A percentile compares a stretch with the other conserved stretches of the same genome.
Evolutionary conservation across 495 filamentous ascomycete genomes (phyloP).

Genomic region (Endocarpon pusillum): DNA sequence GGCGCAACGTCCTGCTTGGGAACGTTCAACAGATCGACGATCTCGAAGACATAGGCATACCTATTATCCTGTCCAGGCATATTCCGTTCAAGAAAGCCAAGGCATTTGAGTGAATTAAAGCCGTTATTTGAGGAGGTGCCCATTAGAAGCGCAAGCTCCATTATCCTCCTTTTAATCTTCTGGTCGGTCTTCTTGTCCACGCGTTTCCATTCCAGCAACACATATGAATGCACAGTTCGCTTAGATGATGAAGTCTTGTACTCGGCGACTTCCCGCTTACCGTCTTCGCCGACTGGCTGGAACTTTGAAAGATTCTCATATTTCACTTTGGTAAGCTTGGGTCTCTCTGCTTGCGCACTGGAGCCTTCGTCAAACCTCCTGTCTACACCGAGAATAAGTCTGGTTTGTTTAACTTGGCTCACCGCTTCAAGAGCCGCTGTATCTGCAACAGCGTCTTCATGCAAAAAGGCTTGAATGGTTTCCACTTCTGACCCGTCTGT

Average conservation of each 20-base stretch:
- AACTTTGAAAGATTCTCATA: neutral
- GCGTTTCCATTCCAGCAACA: conserved; percentile 13
- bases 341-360: neutral
- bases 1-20: neutral
- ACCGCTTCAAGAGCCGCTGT: neutral
- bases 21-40: neutral
- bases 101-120: neutral
- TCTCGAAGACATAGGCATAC: neutral
- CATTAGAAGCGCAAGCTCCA: neutral
- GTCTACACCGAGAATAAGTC: neutral
- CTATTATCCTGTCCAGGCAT: neutral
- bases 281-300: neutral
- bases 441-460: too few species aligned
- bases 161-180: neutral
- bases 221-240: too few species aligned
- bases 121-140: neutral
- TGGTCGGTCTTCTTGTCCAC: conserved; percentile 1
- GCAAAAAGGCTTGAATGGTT: too few species aligned
- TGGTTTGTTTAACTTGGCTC: neutral
- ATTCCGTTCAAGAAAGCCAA: neutral
- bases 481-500: neutral
- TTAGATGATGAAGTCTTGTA: conserved; percentile 3
- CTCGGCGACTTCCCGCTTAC: neutral
- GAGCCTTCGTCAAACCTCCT: neutral
- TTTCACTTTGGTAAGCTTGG: neutral